These are phyloP conservation scores for Phytophthora palmivora DNA, from an alignment of 352 stramenopile genomes.

Conservation along the genomic window DNA sequence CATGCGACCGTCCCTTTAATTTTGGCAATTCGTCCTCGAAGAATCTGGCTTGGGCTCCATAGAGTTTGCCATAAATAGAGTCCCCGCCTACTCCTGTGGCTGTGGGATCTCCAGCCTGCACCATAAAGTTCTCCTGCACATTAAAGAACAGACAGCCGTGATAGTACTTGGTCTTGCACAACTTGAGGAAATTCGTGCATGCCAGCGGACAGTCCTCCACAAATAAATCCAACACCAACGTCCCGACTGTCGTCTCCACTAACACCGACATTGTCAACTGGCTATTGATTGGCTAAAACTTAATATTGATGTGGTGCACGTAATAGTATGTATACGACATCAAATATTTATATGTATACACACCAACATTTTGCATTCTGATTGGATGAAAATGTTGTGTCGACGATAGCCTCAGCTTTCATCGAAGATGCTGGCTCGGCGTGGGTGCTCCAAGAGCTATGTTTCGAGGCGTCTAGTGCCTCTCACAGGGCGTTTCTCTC, in stretches of 20 bases:
- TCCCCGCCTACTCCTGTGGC: constrained; percentile 95
- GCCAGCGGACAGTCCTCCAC: constrained; percentile 84
- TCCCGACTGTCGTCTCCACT: constrained; percentile 91
- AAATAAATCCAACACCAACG: constrained; percentile 93
- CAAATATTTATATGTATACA: not conserved
- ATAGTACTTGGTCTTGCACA: constrained; percentile 96
- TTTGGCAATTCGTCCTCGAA: constrained; percentile 81
- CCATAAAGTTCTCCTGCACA: constrained; percentile 96
- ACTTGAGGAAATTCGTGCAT: constrained; percentile 94
- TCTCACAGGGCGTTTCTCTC: not conserved
- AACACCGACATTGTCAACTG: constrained; percentile 77
- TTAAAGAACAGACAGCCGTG: constrained; percentile 96
- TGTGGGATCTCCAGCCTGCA: constrained; percentile 90
- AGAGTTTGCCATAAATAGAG: constrained; percentile 95
- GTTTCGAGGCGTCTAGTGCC: constrained; percentile 11
- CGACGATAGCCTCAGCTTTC: constrained; percentile 2
- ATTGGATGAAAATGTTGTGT: constrained; percentile 12
- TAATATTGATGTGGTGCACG: not conserved
- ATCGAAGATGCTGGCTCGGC: constrained; percentile 28
- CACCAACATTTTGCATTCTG: not conserved
- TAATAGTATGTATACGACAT: not conserved
- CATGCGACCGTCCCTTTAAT: constrained; percentile 45
- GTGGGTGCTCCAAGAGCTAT: constrained; percentile 6
- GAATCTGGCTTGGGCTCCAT: constrained; percentile 76
- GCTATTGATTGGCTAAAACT: constrained; percentile 10